Evolutionary conservation across 257 asterid species (phyloP).

Genomic region (Agastache rugosa): DNA sequence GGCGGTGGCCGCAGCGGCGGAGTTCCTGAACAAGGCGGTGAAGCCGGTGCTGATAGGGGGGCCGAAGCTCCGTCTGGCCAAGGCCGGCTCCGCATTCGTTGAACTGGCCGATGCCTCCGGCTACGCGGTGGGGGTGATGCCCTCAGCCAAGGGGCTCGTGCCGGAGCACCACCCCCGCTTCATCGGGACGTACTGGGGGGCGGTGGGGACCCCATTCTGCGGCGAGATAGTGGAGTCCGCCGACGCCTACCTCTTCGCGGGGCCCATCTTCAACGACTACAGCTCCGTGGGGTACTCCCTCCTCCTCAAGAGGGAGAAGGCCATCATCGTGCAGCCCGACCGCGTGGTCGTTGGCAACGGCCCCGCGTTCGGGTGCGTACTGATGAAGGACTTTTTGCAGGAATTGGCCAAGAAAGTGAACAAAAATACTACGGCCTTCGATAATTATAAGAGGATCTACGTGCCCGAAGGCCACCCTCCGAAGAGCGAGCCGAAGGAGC

Average conservation of each 20-base stretch:
- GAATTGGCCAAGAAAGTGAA: slow-evolving; percentile 58
- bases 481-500: slow-evolving; percentile 64
- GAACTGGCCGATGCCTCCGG: slow-evolving; percentile 73
- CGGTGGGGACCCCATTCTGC: slow-evolving; percentile 78
- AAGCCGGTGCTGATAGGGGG: slow-evolving; percentile 86
- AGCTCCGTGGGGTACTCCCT: slow-evolving; percentile 91
- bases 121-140: slow-evolving; percentile 69
- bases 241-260: slow-evolving; percentile 73
- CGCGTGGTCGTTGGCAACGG: slow-evolving; percentile 67
- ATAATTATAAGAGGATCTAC: slow-evolving; percentile 66
- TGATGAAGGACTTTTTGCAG: slow-evolving; percentile 67
- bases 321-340: slow-evolving; percentile 76
- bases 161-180: slow-evolving; percentile 76
- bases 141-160: slow-evolving; percentile 87
- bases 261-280: slow-evolving; percentile 84
- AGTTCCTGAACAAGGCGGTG: slow-evolving; percentile 77
- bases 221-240: slow-evolving; percentile 88
- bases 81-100: slow-evolving; percentile 60
- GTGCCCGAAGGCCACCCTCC: slow-evolving; percentile 77
- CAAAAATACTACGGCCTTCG: slow-evolving; percentile 61
- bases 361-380: slow-evolving; percentile 77
- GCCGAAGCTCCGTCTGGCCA: slow-evolving; percentile 69
- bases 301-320: slow-evolving; percentile 72
- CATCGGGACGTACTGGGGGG: slow-evolving; percentile 90
- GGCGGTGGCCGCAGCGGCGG: slow-evolving; percentile 70